phyloP scores from a whole-genome alignment of 306 rosid genomes.

The Begonia fuchsioides region DNA sequence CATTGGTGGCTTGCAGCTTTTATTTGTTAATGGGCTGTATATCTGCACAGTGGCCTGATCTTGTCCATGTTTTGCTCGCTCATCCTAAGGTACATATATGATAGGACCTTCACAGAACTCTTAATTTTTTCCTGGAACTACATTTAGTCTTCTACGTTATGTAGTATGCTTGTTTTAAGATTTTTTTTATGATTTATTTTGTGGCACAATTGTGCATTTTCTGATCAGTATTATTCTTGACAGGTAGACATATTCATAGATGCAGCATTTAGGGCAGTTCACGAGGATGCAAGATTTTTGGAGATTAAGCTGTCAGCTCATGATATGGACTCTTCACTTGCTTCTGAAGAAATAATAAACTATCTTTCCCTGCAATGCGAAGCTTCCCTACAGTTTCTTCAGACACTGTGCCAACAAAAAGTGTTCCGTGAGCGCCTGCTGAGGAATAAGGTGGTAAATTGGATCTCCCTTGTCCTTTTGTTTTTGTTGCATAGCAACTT shows the following conservation, averaged over 20 bases:
- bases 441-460: conserved; percentile 60
- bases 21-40: conserved; percentile 58
- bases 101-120: too few species aligned
- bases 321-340: conserved; percentile 21
- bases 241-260: conserved; percentile 94
- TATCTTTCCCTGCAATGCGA: conserved; percentile 87
- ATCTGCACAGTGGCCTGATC: conserved; percentile 77
- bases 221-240: conserved; percentile 24
- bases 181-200: too few species aligned
- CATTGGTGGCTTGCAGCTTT: conserved; percentile 63
- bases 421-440: conserved; percentile 71
- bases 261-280: conserved; percentile 85
- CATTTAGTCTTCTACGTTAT: too few species aligned
- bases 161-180: too few species aligned
- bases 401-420: conserved; percentile 68
- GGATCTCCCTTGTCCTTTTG: conserved; percentile 4
- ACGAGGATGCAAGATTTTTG: conserved; percentile 45
- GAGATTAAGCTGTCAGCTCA: conserved; percentile 33
- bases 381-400: conserved; percentile 92
- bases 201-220: conserved; percentile 1
- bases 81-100: conserved; percentile 64
- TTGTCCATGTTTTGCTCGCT: conserved; percentile 66
- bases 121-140: too few species aligned
- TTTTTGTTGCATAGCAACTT: neutral
- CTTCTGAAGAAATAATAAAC: conserved; percentile 45